Percentiles rank a stretch among this genome's conserved stretches.
Evolutionary conservation across 129 eudicot genomes (phyloP).

Genomic region (Chrysanthemum makinoi): DNA sequence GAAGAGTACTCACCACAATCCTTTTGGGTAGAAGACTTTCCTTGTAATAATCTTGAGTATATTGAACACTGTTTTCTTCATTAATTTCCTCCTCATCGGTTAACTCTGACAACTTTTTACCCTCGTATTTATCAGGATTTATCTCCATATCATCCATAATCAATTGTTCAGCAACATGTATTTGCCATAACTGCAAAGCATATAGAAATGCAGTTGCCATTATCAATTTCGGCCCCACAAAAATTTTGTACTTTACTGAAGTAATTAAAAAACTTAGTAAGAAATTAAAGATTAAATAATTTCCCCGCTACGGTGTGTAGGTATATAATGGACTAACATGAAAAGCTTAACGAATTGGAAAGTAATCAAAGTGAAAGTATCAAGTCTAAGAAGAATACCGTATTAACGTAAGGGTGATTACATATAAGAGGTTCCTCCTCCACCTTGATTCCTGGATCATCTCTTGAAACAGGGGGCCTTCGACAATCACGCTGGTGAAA

Average conservation of each 20-base stretch:
- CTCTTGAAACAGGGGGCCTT: conserved; percentile 86
- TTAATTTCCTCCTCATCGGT: conserved; percentile 85
- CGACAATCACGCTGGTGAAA: conserved; percentile 81
- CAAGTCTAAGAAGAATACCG: conserved; percentile 45
- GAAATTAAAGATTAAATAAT: not conserved
- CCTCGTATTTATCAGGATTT: conserved; percentile 80
- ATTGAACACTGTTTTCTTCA: conserved; percentile 69
- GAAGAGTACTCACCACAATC: conserved; percentile 52
- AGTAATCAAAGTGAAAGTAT: not conserved
- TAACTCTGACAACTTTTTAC: conserved; percentile 69
- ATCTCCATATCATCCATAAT: conserved; percentile 85
- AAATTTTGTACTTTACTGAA: no score
- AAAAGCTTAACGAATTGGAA: conserved; percentile 1
- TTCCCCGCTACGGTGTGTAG: not conserved
- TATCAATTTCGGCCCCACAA: no score
- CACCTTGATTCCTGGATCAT: conserved; percentile 73
- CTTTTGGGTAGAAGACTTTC: conserved; percentile 53
- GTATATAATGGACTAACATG: not conserved
- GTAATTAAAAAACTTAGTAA: not conserved
- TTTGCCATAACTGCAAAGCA: conserved; percentile 82
- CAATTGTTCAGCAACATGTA: conserved; percentile 92
- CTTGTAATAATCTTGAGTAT: conserved; percentile 59
- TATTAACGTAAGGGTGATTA: conserved; percentile 91
- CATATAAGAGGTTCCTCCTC: conserved; percentile 87
- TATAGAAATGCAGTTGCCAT: not conserved